These are phyloP conservation scores for Trematosphaeria pertusa DNA, from an alignment of 2,329 filamentous ascomycete genomes.

Conservation along the genomic window DNA sequence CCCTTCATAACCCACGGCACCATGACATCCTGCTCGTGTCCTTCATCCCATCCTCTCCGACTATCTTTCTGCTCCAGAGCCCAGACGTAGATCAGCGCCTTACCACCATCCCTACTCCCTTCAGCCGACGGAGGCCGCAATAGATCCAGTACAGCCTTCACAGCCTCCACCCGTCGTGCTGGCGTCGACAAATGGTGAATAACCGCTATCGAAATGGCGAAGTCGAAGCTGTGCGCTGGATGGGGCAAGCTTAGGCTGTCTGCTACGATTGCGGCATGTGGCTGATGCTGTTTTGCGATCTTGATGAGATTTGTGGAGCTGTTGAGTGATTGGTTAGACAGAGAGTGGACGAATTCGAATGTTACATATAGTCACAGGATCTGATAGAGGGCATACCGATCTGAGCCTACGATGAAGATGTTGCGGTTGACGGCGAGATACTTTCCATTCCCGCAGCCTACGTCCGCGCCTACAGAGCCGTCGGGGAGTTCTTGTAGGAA, in stretches of 20 bases:
- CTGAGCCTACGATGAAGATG: constrained; percentile 83
- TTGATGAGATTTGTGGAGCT: constrained; percentile 66
- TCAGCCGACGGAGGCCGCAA: constrained; percentile 51
- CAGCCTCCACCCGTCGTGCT: constrained; percentile 73
- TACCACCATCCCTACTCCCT: constrained; percentile 55
- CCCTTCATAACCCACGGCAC: constrained; percentile 86
- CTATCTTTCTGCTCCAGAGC: constrained; percentile 89
- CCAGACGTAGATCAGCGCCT: constrained; percentile 89
- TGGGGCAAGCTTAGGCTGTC: constrained; percentile 87
- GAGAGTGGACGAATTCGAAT: too few species aligned
- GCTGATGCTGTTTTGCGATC: constrained; percentile 62
- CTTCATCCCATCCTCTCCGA: constrained; percentile 86
- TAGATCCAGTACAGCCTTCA: constrained; percentile 73
- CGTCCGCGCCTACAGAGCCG: constrained; percentile 83
- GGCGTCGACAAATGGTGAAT: constrained; percentile 89
- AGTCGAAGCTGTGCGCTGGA: constrained; percentile 72
- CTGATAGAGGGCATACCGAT: constrained; percentile 70
- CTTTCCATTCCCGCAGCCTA: constrained; percentile 97
- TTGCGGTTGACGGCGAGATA: constrained; percentile 81
- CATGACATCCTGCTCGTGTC: constrained; percentile 86
- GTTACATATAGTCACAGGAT: too few species aligned
- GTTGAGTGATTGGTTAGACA: too few species aligned
- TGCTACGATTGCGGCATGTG: constrained; percentile 76
- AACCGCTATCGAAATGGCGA: constrained; percentile 92
- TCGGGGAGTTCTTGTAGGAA: constrained; percentile 72